These are phyloP conservation scores for Tolypocladium capitatum DNA, from an alignment of 2,329 filamentous ascomycete species.

Conservation along the genomic window DNA sequence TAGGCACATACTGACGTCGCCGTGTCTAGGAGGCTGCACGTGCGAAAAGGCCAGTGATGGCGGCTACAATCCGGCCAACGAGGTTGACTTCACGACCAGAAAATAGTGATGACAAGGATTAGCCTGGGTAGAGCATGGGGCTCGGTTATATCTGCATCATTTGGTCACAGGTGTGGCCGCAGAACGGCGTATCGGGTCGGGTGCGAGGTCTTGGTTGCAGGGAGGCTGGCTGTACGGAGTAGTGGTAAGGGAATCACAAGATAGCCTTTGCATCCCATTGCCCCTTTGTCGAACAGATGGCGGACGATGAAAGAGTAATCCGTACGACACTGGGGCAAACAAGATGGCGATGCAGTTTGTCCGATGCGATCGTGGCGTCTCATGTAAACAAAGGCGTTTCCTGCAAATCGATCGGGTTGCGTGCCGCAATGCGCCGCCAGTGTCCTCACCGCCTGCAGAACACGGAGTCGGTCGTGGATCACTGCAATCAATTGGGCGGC, in stretches of 20 bases:
- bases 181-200: neutral
- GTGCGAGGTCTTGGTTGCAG: neutral
- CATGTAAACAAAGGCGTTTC: neutral
- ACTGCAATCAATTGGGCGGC: slow-evolving; percentile 1
- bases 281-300: neutral
- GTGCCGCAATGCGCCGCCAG: neutral
- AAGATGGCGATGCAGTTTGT: too few species aligned
- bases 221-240: neutral
- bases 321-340: neutral
- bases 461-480: neutral
- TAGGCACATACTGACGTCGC: slow-evolving; percentile 5
- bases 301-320: neutral
- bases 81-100: slow-evolving; percentile 80
- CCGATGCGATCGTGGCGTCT: neutral
- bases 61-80: slow-evolving; percentile 48
- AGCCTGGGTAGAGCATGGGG: neutral
- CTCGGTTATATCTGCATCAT: neutral
- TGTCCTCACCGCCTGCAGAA: neutral
- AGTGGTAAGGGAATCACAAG: neutral
- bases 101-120: slow-evolving; percentile 17
- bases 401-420: neutral
- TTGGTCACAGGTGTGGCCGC: neutral
- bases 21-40: slow-evolving; percentile 51
- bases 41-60: slow-evolving; percentile 61
- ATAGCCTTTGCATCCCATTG: neutral